phyloP scores from a whole-genome alignment of 495 filamentous ascomycete species.

The Barbatosphaeria neglecta region DNA sequence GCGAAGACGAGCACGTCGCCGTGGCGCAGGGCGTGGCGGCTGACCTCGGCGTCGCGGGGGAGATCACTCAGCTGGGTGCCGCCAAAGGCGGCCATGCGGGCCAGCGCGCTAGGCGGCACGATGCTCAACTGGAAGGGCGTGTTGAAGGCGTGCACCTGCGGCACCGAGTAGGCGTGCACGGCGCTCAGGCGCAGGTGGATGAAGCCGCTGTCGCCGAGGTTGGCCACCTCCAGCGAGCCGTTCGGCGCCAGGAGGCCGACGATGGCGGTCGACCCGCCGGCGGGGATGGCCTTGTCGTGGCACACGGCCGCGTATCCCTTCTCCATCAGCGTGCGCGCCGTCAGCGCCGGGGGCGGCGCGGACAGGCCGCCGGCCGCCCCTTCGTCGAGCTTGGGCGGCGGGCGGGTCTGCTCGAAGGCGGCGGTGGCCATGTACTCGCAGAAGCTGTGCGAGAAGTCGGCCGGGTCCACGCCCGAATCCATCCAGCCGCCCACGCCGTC shows the following conservation, averaged over 20 bases:
- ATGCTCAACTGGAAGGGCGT: conserved; percentile 91
- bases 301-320: conserved; percentile 71
- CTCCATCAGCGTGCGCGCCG: conserved; percentile 64
- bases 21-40: conserved; percentile 62
- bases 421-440: conserved; percentile 79
- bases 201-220: conserved; percentile 96
- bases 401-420: conserved; percentile 41
- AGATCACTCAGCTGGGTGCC: conserved; percentile 69
- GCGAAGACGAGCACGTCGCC: conserved; percentile 87
- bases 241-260: conserved; percentile 59
- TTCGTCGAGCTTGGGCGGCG: conserved; percentile 1
- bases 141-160: conserved; percentile 95
- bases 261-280: conserved; percentile 83
- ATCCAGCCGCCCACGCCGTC: conserved; percentile 95
- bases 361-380: conserved; percentile 4
- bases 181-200: conserved; percentile 73
- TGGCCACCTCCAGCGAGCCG: conserved; percentile 74
- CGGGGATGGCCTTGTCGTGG: conserved; percentile 56
- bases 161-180: conserved; percentile 67
- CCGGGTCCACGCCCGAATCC: conserved; percentile 81
- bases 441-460: conserved; percentile 89
- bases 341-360: conserved; percentile 40
- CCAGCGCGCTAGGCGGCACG: conserved; percentile 66
- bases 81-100: conserved; percentile 67
- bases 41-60: conserved; percentile 73